Evolutionary conservation across 2,329 filamentous ascomycete genomes (phyloP), one percentile per base, ranked within the genome.

Genomic region (Reticulascus tulasneorum): DNA sequence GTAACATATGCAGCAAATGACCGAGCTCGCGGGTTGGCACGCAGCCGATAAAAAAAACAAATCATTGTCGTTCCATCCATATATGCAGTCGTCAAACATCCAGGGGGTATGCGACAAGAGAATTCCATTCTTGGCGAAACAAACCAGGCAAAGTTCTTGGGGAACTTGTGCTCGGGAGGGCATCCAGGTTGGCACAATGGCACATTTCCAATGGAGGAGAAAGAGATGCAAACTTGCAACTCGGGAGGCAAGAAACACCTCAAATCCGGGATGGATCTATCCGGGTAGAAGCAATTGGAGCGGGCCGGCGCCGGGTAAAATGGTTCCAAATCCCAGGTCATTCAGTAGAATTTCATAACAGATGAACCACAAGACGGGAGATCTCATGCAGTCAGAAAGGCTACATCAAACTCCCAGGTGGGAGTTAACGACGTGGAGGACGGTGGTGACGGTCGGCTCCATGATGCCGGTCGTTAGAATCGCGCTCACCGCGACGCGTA

Each of bases 401-500:
- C 33, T 37, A 38, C 26, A 42, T 11, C 21, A 28, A 22, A 35
- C 15, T 32, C 32, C 38, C 23, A 9, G 29, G 20, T 26, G 31
- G 39, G 19, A 32, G 40, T 52, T 58, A 63, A 50, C 62, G 60
- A 41, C 60, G 61, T 31, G 57, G 50, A 36, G 59, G 51, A 40
- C 64, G 60, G 41, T 63, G 59, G n/a, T n/a, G n/a, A 44, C 64
- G 62, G 45, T 64, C 60, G 15, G 55, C 53, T 35, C 55, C 48
- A 39, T 60, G 59, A 34, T 56, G 50, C 52, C 63, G 64, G 47
- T 65, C 62, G 51, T 46, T 51, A 20, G 52, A 53, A 40, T 69
- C 65, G 50, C 62, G 56, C 39, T 66, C 63, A 58, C 53, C 63
- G 55, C 63, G 63, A 50, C 63, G 63, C 19, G 42, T 27, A 30